phyloP scores from a whole-genome alignment of 2,329 filamentous ascomycete species.

The Ceratocystis lukuohia region DNA sequence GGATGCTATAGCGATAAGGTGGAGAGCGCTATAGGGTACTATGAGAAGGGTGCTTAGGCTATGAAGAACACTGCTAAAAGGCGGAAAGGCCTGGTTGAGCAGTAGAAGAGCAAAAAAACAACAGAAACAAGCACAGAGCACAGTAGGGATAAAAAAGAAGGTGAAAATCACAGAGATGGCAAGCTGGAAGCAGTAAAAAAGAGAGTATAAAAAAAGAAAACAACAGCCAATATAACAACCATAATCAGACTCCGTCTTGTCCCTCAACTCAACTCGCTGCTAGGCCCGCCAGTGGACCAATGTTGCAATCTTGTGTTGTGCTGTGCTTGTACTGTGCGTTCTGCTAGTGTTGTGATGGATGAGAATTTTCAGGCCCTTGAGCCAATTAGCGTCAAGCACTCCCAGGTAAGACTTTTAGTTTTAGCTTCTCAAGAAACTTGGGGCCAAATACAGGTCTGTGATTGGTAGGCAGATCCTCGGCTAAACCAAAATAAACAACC shows the following conservation, averaged over 20 bases:
- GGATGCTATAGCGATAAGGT: not conserved
- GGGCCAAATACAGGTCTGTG: not conserved
- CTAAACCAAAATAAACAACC: not conserved
- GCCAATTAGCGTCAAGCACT: not conserved
- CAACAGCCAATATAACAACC: not conserved
- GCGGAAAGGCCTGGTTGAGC: not conserved
- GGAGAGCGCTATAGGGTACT: not conserved
- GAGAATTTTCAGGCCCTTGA: slow-evolving; percentile 1
- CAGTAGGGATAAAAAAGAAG: not conserved
- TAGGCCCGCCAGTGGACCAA: no score
- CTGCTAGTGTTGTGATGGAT: not conserved
- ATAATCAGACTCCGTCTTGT: not conserved
- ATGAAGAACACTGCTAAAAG: not conserved
- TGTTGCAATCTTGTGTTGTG: no score
- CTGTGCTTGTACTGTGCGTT: not conserved
- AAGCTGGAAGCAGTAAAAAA: not conserved
- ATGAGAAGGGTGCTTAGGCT: not conserved
- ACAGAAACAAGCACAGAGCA: not conserved
- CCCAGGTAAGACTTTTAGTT: no score
- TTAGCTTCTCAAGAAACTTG: no score
- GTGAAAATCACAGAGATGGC: not conserved
- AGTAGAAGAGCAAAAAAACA: not conserved
- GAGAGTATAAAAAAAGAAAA: not conserved
- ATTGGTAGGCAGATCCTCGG: not conserved
- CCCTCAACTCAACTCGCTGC: no score